A percentile compares a stretch with the other conserved stretches of the same genome.
Conservation (phyloP, 2,329 filamentous ascomycete genomes). For the Phaeosphaeria sp. region DNA sequence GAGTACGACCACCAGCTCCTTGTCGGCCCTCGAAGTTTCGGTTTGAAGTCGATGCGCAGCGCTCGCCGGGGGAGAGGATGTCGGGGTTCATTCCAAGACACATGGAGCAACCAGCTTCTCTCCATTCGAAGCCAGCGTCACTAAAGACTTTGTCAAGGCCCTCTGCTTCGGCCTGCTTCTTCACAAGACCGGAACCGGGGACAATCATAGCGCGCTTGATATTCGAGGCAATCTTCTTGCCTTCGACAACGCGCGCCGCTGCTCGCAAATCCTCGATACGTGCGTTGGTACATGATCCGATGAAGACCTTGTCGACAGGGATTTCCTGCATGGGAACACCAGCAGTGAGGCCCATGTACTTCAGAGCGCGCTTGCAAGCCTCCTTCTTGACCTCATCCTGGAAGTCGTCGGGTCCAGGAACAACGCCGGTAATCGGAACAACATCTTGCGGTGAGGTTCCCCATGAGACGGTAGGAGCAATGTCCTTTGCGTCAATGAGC, state of each 20-base stretch:
- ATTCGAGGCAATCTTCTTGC: slow-evolving; percentile 84
- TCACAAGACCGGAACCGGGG: slow-evolving; percentile 92
- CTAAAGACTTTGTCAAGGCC: slow-evolving; percentile 91
- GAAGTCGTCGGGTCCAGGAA: slow-evolving; percentile 90
- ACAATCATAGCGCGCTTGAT: slow-evolving; percentile 96
- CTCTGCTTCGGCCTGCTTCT: slow-evolving; percentile 87
- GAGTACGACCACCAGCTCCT: slow-evolving; percentile 87
- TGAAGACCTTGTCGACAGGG: slow-evolving; percentile 92
- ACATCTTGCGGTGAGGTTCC: slow-evolving; percentile 97
- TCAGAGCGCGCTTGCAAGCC: slow-evolving; percentile 79
- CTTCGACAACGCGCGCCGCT: slow-evolving; percentile 84
- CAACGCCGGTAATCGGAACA: slow-evolving; percentile 88
- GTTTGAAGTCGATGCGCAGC: slow-evolving; percentile 95
- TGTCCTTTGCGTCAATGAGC: slow-evolving; percentile 90
- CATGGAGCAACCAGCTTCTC: slow-evolving; percentile 98
- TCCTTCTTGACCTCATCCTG: slow-evolving; percentile 79
- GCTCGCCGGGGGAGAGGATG: slow-evolving; percentile 88
- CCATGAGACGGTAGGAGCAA: slow-evolving; percentile 93
- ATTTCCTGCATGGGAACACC: slow-evolving; percentile 95
- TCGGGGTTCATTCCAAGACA: slow-evolving; percentile 99
- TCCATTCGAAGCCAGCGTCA: slow-evolving; percentile 96
- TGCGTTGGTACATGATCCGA: slow-evolving; percentile 96
- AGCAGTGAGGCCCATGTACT: slow-evolving; percentile 93
- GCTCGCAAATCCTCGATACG: slow-evolving; percentile 94
- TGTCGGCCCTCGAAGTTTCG: slow-evolving; percentile 98